Evolutionary conservation across 768 basidiomycete species (phyloP).

Genomic region (Suillus paluster): DNA sequence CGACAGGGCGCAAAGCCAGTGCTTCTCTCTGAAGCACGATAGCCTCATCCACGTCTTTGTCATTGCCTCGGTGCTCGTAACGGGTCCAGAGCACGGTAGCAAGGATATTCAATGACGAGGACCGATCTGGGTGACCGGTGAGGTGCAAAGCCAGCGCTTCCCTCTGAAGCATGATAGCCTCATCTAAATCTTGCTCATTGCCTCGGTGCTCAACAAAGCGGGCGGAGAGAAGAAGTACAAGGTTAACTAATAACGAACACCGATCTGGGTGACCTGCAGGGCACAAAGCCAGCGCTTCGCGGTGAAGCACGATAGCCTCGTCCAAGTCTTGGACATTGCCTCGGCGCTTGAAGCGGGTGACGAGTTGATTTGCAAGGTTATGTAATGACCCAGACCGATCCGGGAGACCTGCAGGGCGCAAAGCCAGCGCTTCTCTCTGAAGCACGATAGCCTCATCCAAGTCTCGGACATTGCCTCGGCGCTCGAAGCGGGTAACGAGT

Average conservation of each 20-base stretch:
- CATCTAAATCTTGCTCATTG: constrained; percentile 16
- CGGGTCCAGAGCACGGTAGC: too few relatives aligned
- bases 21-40: too few relatives aligned
- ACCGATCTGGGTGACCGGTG: constrained; percentile 18
- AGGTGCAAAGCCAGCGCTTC: constrained; percentile 17
- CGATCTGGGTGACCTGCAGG: constrained; percentile 4
- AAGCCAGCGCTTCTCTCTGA: background rate
- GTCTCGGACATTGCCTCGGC: constrained; percentile 12
- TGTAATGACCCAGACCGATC: background rate
- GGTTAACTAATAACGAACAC: constrained; percentile 15
- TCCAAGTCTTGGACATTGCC: constrained; percentile 18
- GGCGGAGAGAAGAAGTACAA: constrained; percentile 14
- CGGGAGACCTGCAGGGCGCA: background rate
- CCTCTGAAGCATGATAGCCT: constrained; percentile 12
- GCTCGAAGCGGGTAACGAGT: constrained; percentile 13
- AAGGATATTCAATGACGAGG: too few relatives aligned
- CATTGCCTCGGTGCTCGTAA: too few relatives aligned
- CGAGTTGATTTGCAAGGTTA: constrained; percentile 21
- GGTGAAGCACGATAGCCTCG: constrained; percentile 17
- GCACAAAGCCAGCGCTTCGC: constrained; percentile 1
- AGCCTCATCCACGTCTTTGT: too few relatives aligned
- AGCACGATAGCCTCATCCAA: constrained; percentile 15
- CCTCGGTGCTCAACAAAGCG: constrained; percentile 17
- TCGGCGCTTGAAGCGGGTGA: constrained; percentile 4
- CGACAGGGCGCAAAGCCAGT: too few relatives aligned